Base-by-base conservation (phyloP, 352 stramenopile genomes). In the Phytophthora tubulina region DNA sequence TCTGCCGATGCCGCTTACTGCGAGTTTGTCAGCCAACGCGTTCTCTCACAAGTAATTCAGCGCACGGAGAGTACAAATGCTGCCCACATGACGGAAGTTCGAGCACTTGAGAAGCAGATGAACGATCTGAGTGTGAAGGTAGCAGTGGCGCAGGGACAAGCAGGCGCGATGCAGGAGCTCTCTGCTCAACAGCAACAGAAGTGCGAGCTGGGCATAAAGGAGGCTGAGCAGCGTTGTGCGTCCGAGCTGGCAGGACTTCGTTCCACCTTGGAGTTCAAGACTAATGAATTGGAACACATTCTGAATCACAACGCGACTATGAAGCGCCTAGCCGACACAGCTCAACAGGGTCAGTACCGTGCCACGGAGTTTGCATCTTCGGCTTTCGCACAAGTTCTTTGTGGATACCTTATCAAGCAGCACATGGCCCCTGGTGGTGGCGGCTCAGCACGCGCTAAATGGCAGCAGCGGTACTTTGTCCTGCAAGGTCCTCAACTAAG, bases 381-480 rank as follows among this genome's bases (percentile, higher is more conserved):
- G 31, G 86, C 86, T 31, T 88, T 90, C 14, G 79, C 82, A n/a
- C 76, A 80, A 33, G 68, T 93, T n/a, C 71, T 95, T 14, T 89
- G 86, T 6, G 89, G 89, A 17, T 96, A 96, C 65, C 73, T 96
- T 36, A 94, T 96, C 67, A 96, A 96, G 75, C 89, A 96, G 69
- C 76, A 90, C 66, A 73, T 93, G 65, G 72, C 83, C 33, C 76
- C 79, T 7, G 80, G 80, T 27, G 79, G 72, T 55, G 74, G 59
- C 55, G 72, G 70, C 0, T 76, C 70, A 57, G 77, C 65, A 31
- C 83, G 68, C 27, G 78, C 80, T n/a, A 92, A 93, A 73, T 96
- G 89, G 89, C 86, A 95, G 75, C 89, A 95, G 70, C 88, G 88
- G 10, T 96, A 95, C 76, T 94, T 96, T 72, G 89, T 96, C 44